Evolutionary conservation across 768 basidiomycete genomes (phyloP), one percentile per base, ranked within the genome.

Genomic region (Mycena galericulata): DNA sequence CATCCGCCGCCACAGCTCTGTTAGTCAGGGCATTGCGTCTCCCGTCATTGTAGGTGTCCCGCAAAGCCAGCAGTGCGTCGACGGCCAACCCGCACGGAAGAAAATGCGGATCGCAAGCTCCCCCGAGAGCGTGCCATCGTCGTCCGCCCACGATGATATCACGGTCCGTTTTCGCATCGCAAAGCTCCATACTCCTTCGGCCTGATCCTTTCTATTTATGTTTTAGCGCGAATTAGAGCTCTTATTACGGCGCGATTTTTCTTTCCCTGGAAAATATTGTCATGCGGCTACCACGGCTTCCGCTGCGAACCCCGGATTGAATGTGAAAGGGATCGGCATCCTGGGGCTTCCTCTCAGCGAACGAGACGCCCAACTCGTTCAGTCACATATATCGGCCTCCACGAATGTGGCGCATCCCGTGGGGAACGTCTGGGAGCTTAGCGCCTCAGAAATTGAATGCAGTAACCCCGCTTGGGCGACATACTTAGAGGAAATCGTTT

Each of bases 191-290:
- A n/a, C n/a, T n/a, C n/a, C n/a, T 17, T 15, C n/a, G 43, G n/a
- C 24, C 43, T 45, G 8, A n/a, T 45, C 14, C 27, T 26, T 26
- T 14, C 30, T 3, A 27, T 50, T 30, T 4, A n/a, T 22, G 8
- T 54, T 56, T 46, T 40, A 72, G 70, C 58, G 67, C 15, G 70
- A 72, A 34, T 47, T 72, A n/a, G 70, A 69, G 50, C 22, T 63
- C 18, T 15, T 72, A 18, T 41, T 72, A 4, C 67, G 65, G 30
- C 71, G 71, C 34, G 71, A 72, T n/a, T 72, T 72, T 64, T 69
- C 67, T 0, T 72, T 72, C 46, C 60, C 49, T 1, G 71, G 71
- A 4, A 60, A 67, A 47, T 72, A 72, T 46, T 69, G 65, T 49
- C 71, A 72, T 36, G 71, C 71, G 1, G 68, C 68, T 1, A 72